Evolutionary conservation across 2,329 filamentous ascomycete species (phyloP), one percentile per base, ranked within the genome.

Genomic region (Hirsutella minnesotensis): DNA sequence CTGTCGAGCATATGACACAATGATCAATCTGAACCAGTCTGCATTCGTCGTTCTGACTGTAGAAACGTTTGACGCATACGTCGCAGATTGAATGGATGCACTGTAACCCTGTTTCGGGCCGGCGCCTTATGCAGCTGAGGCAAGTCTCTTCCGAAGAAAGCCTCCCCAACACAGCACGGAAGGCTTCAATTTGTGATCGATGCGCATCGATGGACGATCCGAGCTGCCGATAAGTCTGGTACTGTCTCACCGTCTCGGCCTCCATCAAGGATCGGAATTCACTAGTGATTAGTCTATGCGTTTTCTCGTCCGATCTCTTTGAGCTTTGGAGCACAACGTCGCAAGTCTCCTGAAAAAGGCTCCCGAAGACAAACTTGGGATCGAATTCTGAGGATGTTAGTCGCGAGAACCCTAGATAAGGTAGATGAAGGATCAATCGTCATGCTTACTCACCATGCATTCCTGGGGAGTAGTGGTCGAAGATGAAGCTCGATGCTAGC

Each of bases 371-470:
- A 12, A 7, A 7, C 12, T 27, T 7, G 24, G 24, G 24, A 27
- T 27, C 7, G 12, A 27, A 27, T 7, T 27, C 24, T 27, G 24
- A 27, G 24, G 12, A 12, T 27, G 24, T 27, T 7, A 27, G 24
- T 27, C 24, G n/a, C 24, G 24, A 27, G 12, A 27, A 12, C 24
- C 24, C 24, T 7, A 12, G 24, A 12, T 12, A 27, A 27, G 7
- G 24, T 7, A 27, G 24, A 12, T 7, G 24, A 12, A 27, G 36
- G 3, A 9, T n/a, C n/a, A n/a, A n/a, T n/a, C n/a, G n/a, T n/a
- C 36, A 4, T 38, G n/a, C n/a, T n/a, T n/a, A n/a, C n/a, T n/a
- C n/a, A 38, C 36, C 36, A 22, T 38, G 36, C 36, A 38, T 38
- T 13, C 36, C 36, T 3, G 36, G 36, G 12, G 36, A 15, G 24